These are phyloP conservation scores for Sclerotinia nivalis DNA, from an alignment of 2,329 filamentous ascomycete species.

Conservation along the genomic window DNA sequence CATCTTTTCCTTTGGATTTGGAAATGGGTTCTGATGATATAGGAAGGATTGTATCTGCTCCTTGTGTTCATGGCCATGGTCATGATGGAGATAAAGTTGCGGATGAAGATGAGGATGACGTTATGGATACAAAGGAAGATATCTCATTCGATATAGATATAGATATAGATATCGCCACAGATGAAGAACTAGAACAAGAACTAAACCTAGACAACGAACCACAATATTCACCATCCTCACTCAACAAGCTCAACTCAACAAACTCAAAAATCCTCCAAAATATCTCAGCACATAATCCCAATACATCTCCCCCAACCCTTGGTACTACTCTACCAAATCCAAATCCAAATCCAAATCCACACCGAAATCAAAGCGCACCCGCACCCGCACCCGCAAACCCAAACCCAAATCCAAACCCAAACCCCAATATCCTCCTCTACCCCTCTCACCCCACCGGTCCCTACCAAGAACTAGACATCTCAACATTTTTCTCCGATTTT, in stretches of 20 bases:
- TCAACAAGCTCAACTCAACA: background rate
- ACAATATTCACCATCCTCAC: too few relatives aligned
- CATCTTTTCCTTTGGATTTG: background rate
- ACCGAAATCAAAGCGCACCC: background rate
- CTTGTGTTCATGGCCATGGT: background rate
- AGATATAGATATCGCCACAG: background rate
- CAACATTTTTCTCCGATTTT: background rate
- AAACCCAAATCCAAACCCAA: background rate
- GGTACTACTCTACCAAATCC: too few relatives aligned
- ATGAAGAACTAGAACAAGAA: background rate
- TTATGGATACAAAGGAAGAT: background rate
- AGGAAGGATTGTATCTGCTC: background rate
- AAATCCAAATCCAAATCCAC: too few relatives aligned
- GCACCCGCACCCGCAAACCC: background rate
- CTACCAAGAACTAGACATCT: conserved; percentile 4
- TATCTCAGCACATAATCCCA: background rate
- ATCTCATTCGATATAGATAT: background rate
- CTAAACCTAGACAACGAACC: background rate
- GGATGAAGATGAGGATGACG: background rate
- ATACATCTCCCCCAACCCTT: background rate
- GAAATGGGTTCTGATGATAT: background rate
- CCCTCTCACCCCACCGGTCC: background rate
- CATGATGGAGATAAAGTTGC: background rate
- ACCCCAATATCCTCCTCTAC: background rate
- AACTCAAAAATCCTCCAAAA: background rate